A percentile compares a stretch with the other conserved stretches of the same genome.
Evolutionary conservation across 257 asterid species (phyloP).

Genomic region (Phtheirospermum japonicum): DNA sequence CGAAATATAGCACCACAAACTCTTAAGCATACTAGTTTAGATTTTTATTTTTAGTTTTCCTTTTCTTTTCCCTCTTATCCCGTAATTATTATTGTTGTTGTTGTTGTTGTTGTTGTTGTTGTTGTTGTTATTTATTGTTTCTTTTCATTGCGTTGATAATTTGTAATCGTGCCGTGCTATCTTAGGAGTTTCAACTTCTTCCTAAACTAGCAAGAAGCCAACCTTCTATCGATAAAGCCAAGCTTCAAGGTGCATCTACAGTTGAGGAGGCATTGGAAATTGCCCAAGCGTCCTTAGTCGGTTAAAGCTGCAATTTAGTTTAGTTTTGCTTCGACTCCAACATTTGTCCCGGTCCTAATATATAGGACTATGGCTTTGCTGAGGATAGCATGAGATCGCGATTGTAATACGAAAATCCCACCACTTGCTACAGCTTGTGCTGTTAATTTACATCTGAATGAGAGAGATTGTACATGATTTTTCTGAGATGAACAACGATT

Average conservation of each 20-base stretch:
- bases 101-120: too few relatives aligned
- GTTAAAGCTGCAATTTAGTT: neutral
- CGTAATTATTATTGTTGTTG: too few relatives aligned
- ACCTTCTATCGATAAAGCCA: constrained; percentile 59
- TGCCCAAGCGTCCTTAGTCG: constrained; percentile 53
- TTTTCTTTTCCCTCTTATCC: too few relatives aligned
- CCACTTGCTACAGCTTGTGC: constrained; percentile 4
- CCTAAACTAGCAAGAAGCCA: constrained; percentile 84
- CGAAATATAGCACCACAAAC: too few relatives aligned
- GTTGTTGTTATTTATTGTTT: too few relatives aligned
- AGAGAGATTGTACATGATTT: neutral
- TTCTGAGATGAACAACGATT: constrained; percentile 8
- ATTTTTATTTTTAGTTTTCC: too few relatives aligned
- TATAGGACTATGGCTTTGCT: neutral
- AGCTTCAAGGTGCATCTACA: constrained; percentile 77
- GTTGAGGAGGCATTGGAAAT: constrained; percentile 85
- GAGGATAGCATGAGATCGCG: constrained; percentile 3
- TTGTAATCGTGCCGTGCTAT: neutral
- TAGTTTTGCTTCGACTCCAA: too few relatives aligned
- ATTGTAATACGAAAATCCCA: neutral
- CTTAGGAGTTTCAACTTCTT: constrained; percentile 80
- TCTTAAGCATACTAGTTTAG: too few relatives aligned
- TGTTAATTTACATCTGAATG: neutral
- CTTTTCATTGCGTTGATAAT: neutral
- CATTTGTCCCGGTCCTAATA: too few relatives aligned